Conservation (phyloP, 768 basidiomycete genomes). For the Hypsizygus marmoreus region DNA sequence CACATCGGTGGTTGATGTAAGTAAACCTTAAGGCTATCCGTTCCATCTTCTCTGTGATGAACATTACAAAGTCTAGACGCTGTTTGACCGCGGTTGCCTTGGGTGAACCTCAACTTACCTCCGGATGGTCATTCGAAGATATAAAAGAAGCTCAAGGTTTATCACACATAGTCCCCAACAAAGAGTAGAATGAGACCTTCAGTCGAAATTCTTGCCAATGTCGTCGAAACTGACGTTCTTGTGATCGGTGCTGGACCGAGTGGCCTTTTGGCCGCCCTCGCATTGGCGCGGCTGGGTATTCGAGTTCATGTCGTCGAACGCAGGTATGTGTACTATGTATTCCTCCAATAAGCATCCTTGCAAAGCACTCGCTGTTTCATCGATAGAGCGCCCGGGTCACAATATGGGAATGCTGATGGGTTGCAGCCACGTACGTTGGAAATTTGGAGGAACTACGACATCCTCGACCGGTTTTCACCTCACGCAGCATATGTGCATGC, state of each 20-base stretch:
- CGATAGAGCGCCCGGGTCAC: not conserved
- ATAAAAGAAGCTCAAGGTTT: too few species aligned
- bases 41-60: too few species aligned
- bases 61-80: too few species aligned
- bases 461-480: conserved; percentile 7
- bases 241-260: conserved; percentile 57
- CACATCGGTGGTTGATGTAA: too few species aligned
- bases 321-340: conserved; percentile 29
- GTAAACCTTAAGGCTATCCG: too few species aligned
- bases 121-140: too few species aligned
- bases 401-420: conserved; percentile 16
- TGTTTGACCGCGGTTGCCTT: too few species aligned
- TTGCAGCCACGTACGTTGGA: conserved; percentile 22
- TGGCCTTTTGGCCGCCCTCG: conserved; percentile 66
- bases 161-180: too few species aligned
- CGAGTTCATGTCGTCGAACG: conserved; percentile 60
- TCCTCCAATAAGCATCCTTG: not conserved
- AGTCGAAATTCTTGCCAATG: not conserved
- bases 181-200: too few species aligned
- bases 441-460: conserved; percentile 19
- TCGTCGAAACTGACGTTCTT: conserved; percentile 50
- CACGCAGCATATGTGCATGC: conserved; percentile 6
- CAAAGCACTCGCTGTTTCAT: not conserved
- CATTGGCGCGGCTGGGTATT: conserved; percentile 52
- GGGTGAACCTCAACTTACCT: too few species aligned